Evolutionary conservation across 139 green algal genomes (phyloP).

Genomic region (Deuterostichococcus epilithicus): DNA sequence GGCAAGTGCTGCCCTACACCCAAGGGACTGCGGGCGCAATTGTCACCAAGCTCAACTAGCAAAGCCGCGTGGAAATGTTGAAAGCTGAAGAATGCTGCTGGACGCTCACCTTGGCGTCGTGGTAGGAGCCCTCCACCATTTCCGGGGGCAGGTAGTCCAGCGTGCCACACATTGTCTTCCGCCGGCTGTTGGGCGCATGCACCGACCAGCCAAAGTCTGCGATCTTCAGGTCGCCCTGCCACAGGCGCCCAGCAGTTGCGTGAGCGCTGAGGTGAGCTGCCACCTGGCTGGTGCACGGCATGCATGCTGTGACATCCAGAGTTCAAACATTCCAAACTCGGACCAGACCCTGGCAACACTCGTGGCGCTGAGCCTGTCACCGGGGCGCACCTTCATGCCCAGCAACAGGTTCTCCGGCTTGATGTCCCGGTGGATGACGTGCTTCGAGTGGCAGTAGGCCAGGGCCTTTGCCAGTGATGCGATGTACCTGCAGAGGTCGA

Average conservation of each 20-base stretch:
- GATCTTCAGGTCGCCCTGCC: conserved; percentile 93
- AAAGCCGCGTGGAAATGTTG: too few relatives aligned
- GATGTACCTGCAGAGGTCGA: too few relatives aligned
- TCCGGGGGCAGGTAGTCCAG: conserved; percentile 98
- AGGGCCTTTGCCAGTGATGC: conserved; percentile 80
- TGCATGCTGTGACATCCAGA: too few relatives aligned
- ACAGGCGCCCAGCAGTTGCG: not conserved
- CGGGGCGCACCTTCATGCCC: conserved; percentile 51
- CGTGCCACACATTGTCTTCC: conserved; percentile 96
- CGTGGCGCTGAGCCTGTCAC: not conserved
- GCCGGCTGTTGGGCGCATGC: conserved; percentile 81
- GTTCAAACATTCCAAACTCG: too few relatives aligned
- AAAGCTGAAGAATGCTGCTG: too few relatives aligned
- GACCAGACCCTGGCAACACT: too few relatives aligned
- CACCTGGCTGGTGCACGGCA: too few relatives aligned
- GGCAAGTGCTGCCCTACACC: too few relatives aligned
- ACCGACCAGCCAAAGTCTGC: conserved; percentile 98
- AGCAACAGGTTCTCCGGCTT: conserved; percentile 98
- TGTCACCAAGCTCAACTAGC: not conserved
- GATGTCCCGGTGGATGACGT: conserved; percentile 99
- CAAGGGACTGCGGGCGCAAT: not conserved
- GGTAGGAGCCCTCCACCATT: conserved; percentile 84
- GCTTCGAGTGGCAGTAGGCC: conserved; percentile 92
- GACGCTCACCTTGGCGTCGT: conserved; percentile 30
- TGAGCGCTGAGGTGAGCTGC: not conserved